Conservation (phyloP, 768 basidiomycete species). For the Tylopilus sp. region DNA sequence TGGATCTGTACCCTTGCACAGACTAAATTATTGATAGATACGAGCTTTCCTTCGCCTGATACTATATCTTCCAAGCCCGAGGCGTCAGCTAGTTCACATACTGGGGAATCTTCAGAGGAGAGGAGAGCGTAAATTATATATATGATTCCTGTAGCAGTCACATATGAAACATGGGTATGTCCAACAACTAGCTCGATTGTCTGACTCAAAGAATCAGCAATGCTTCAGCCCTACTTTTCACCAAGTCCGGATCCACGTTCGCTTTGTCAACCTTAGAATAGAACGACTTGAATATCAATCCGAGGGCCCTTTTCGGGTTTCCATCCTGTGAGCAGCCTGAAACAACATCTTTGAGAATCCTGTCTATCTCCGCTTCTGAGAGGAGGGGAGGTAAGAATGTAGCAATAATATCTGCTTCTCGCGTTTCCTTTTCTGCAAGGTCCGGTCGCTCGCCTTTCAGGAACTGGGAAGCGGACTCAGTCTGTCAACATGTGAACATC, state of each 20-base stretch:
- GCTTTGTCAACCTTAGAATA: conserved; percentile 60
- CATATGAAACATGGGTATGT: neutral
- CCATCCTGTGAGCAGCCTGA: conserved; percentile 17
- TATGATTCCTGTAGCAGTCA: neutral
- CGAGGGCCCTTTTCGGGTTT: conserved; percentile 31
- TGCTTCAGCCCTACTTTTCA: conserved; percentile 48
- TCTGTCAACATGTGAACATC: conserved; percentile 35
- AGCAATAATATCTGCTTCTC: conserved; percentile 54
- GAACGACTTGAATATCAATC: conserved; percentile 59
- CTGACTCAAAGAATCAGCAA: conserved; percentile 27
- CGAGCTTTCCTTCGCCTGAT: neutral
- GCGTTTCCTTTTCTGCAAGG: conserved; percentile 58
- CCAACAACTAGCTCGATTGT: neutral
- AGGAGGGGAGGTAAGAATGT: conserved; percentile 59
- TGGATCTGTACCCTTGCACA: too few species aligned
- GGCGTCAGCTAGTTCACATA: neutral
- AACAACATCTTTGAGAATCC: conserved; percentile 43
- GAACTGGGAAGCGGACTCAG: conserved; percentile 57
- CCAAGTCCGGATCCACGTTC: conserved; percentile 51
- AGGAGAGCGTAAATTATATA: neutral
- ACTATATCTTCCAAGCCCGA: neutral
- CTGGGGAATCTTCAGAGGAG: conserved; percentile 3
- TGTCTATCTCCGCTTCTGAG: conserved; percentile 53
- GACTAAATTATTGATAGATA: conserved; percentile 1
- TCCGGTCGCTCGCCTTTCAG: conserved; percentile 55